Evolutionary conservation across 108 stramenopile species (phyloP), one percentile per base, ranked within the genome.

Genomic region (Licmophora abbreviata): DNA sequence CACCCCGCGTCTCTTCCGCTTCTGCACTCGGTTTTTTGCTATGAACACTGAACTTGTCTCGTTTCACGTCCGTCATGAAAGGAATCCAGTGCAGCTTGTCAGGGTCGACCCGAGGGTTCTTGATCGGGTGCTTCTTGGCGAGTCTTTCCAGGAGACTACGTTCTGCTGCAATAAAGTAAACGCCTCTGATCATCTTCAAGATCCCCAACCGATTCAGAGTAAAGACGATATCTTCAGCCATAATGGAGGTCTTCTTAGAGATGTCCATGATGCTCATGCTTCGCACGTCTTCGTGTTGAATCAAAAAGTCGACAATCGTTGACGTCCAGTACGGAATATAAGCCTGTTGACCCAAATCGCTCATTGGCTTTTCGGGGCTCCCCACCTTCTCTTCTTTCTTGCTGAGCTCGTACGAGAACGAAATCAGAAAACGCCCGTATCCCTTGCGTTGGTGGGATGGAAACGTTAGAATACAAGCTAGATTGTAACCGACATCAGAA

Each of bases 381-480:
- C 99, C 99, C 33, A 91, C 88, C 62, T 90, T 90, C 66, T 85
- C 89, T 77, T 97, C 95, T 66, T 94, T 95, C 54, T 96, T 96
- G 48, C 73, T 83, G 15, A 99, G 76, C 65, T 96, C 95, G 63
- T 99, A 99, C 26, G 88, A 92, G 54, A 98, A 99, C 18, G 87
- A 78, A 53, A 99, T 99, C 24, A 99, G 73, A 59, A 99, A 97
- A 35, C 97, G 76, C 18, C 99, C 99, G 46, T 99, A 99, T 7
- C 99, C 99, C 66, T 98, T 97, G 31, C 97, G 71, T 83, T 99
- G 99, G 61, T 94, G 93, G 11, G 90, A 76, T 14, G 99, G 99
- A 74, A 99, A 96, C 7, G 97, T 98, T 18, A 99, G 74, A 50
- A 99, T 99, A 61, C 99, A 99, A 14, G 99, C 97, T 25, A 99